phyloP scores from a whole-genome alignment of 2,329 filamentous ascomycete genomes.

The Clarireedia paspali region DNA sequence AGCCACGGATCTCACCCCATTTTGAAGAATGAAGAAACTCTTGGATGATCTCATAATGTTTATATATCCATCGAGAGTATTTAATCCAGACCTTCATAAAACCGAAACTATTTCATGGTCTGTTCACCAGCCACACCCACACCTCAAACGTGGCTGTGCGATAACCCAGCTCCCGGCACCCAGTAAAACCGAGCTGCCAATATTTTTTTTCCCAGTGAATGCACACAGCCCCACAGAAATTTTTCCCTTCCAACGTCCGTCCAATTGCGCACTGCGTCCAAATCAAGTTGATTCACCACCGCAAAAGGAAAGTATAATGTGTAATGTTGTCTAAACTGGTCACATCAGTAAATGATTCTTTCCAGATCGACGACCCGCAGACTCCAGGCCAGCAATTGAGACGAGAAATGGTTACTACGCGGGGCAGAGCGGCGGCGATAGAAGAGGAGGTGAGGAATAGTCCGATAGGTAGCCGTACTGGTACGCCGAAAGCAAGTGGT shows the following conservation, averaged over 20 bases:
- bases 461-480: not conserved
- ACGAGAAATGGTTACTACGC: conserved; percentile 19
- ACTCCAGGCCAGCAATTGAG: conserved; percentile 8
- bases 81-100: not conserved
- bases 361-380: conserved; percentile 9
- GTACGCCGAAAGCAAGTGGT: not conserved
- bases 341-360: conserved; percentile 19
- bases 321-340: conserved; percentile 25
- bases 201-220: too few species aligned
- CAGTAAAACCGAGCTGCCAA: too few species aligned
- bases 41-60: not conserved
- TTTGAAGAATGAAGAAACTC: not conserved
- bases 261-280: not conserved
- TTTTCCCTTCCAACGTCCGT: not conserved
- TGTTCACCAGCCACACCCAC: too few species aligned
- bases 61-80: not conserved
- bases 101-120: not conserved
- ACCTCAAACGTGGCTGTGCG: too few species aligned
- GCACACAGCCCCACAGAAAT: too few species aligned
- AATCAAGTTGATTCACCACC: not conserved
- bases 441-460: conserved; percentile 9
- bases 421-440: conserved; percentile 11
- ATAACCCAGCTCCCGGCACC: too few species aligned
- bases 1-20: not conserved
- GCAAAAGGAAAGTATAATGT: conserved; percentile 1